A percentile compares a stretch with the other conserved stretches of the same genome.
These are phyloP conservation scores for Metschnikowia reukaufii DNA, from an alignment of 805 yeast genomes.

Conservation along the genomic window DNA sequence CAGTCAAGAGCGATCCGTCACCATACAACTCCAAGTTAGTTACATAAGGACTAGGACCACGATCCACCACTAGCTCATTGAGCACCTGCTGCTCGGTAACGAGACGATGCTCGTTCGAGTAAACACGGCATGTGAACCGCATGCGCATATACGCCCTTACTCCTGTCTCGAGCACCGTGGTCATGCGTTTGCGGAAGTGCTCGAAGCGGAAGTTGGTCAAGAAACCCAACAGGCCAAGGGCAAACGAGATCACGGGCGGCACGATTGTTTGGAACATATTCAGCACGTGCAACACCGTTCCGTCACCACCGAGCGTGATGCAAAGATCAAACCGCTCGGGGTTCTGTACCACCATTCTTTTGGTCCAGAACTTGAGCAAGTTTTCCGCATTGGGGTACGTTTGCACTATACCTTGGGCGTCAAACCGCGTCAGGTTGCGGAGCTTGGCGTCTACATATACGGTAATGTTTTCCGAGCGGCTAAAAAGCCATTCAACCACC, in stretches of 20 bases:
- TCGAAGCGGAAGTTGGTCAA: slow-evolving; percentile 80
- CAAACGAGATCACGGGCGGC: slow-evolving; percentile 48
- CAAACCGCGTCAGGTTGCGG: slow-evolving; percentile 61
- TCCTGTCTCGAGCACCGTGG: slow-evolving; percentile 63
- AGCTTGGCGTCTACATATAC: slow-evolving; percentile 78
- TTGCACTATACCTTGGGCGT: slow-evolving; percentile 49
- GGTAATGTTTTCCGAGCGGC: slow-evolving; percentile 33
- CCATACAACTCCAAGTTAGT: slow-evolving; percentile 89
- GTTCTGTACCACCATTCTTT: slow-evolving; percentile 48
- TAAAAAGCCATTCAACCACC: slow-evolving; percentile 72
- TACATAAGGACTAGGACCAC: slow-evolving; percentile 93
- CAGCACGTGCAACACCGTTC: slow-evolving; percentile 45
- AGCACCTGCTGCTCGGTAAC: slow-evolving; percentile 73
- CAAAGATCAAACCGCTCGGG: slow-evolving; percentile 46
- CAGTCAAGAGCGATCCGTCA: slow-evolving; percentile 78
- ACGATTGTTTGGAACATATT: slow-evolving; percentile 45
- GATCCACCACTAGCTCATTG: slow-evolving; percentile 85
- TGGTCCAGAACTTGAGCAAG: slow-evolving; percentile 67
- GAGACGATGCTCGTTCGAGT: slow-evolving; percentile 49
- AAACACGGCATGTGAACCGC: slow-evolving; percentile 82
- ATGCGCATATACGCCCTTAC: slow-evolving; percentile 76
- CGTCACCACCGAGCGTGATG: slow-evolving; percentile 48
- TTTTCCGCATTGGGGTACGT: slow-evolving; percentile 47
- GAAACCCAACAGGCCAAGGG: slow-evolving; percentile 45
- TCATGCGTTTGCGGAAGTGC: slow-evolving; percentile 60